Evolutionary conservation across 2,329 filamentous ascomycete species (phyloP).

Genomic region (Calonectria hawksworthii): DNA sequence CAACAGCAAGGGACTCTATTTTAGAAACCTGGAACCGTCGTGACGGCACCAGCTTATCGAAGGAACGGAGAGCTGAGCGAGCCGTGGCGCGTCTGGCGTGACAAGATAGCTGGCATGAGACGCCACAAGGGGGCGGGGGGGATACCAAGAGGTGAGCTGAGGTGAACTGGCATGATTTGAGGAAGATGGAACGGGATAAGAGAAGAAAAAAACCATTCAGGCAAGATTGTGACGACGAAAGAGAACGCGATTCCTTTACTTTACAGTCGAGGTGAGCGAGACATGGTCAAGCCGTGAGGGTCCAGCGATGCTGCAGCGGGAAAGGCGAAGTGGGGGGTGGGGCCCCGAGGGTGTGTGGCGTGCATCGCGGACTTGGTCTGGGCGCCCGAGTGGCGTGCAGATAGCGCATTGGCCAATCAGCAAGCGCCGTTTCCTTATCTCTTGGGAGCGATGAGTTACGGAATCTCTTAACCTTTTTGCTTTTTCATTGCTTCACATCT

Average conservation of each 20-base stretch:
- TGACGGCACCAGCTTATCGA: slow-evolving; percentile 13
- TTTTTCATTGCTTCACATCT: neutral
- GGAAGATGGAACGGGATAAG: neutral
- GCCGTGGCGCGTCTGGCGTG: neutral
- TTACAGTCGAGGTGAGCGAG: neutral
- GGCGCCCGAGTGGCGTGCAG: slow-evolving; percentile 20
- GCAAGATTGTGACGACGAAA: neutral
- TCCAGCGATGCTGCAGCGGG: neutral
- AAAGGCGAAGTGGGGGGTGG: slow-evolving; percentile 1
- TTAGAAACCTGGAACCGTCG: slow-evolving; percentile 16
- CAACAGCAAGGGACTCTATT: slow-evolving; percentile 19
- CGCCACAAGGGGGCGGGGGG: neutral
- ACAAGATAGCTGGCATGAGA: neutral
- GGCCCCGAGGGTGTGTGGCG: slow-evolving; percentile 16
- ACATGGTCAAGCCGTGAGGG: neutral
- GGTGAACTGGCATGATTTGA: neutral
- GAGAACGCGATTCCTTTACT: neutral
- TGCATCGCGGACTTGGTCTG: slow-evolving; percentile 8
- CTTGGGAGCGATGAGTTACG: slow-evolving; percentile 31
- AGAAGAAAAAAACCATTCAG: neutral
- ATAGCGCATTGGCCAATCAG: slow-evolving; percentile 30
- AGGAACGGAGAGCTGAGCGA: neutral
- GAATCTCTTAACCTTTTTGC: slow-evolving; percentile 23
- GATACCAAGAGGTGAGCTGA: neutral
- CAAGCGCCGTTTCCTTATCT: neutral